Percentiles rank a stretch among this genome's conserved stretches.
These are phyloP conservation scores for Thermomucor indicae-seudaticae DNA, from an alignment of 371 early-diverging fungal genomes.

Conservation along the genomic window DNA sequence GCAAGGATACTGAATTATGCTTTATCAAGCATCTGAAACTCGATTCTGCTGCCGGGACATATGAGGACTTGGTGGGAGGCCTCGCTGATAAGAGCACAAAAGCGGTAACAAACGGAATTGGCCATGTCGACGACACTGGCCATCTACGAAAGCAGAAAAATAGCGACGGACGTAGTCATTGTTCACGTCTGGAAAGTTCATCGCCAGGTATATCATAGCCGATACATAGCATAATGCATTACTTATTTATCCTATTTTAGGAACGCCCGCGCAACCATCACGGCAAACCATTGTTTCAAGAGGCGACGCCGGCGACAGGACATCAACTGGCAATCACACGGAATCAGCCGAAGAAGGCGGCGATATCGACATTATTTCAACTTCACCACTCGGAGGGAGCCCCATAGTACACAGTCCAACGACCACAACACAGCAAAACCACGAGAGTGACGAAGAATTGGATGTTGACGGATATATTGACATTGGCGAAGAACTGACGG, in stretches of 20 bases:
- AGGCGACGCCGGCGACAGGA: neutral
- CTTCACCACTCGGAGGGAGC: slow-evolving; percentile 11
- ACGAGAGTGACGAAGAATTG: slow-evolving; percentile 11
- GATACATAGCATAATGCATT: too few species aligned
- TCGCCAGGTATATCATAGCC: too few species aligned
- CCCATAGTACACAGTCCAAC: slow-evolving; percentile 4
- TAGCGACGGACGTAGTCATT: too few species aligned
- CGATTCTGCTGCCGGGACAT: too few species aligned
- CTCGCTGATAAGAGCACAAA: too few species aligned
- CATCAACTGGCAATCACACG: neutral
- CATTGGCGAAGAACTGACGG: slow-evolving; percentile 14
- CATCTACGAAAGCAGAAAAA: too few species aligned
- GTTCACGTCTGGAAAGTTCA: too few species aligned
- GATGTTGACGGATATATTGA: slow-evolving; percentile 19
- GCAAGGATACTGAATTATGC: slow-evolving; percentile 39
- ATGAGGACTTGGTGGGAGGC: too few species aligned
- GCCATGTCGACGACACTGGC: too few species aligned
- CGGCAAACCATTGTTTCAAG: slow-evolving; percentile 10
- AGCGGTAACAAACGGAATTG: too few species aligned
- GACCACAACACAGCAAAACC: neutral
- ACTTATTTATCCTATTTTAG: neutral
- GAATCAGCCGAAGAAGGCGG: slow-evolving; percentile 18
- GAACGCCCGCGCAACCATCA: neutral
- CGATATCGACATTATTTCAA: slow-evolving; percentile 21
- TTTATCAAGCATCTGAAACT: slow-evolving; percentile 28